These are phyloP conservation scores for Annulohypoxylon truncatum DNA, from an alignment of 2,329 filamentous ascomycete genomes.

Conservation along the genomic window DNA sequence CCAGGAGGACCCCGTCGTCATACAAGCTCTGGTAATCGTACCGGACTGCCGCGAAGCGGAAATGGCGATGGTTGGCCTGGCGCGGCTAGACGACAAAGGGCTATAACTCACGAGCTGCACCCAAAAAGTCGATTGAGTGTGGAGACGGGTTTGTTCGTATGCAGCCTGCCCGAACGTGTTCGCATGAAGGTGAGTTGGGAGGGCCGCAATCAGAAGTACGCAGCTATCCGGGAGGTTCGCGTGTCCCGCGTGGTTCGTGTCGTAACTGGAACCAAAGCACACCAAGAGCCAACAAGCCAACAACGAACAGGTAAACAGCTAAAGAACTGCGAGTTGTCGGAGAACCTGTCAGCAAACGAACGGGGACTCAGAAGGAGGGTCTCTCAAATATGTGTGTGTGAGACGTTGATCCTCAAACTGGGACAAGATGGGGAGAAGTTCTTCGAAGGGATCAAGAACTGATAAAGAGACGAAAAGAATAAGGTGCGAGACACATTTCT, in stretches of 20 bases:
- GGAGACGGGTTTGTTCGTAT: constrained; percentile 55
- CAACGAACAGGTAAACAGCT: constrained; percentile 42
- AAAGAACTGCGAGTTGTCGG: constrained; percentile 42
- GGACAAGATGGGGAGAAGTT: constrained; percentile 40
- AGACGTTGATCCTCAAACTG: constrained; percentile 51
- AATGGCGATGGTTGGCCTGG: constrained; percentile 37
- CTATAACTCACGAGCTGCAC: constrained; percentile 39
- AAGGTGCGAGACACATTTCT: constrained; percentile 49
- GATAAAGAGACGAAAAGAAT: constrained; percentile 46
- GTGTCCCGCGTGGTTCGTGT: constrained; percentile 47
- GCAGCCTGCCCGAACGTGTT: constrained; percentile 61
- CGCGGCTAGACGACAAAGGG: constrained; percentile 31
- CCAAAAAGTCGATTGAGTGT: constrained; percentile 44
- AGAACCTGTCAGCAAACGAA: constrained; percentile 47
- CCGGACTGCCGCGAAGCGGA: not conserved
- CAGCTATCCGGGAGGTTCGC: constrained; percentile 53
- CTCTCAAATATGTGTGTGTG: constrained; percentile 42
- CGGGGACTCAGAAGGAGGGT: constrained; percentile 25
- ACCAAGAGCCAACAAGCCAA: constrained; percentile 36
- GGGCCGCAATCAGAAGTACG: constrained; percentile 53
- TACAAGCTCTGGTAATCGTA: not conserved
- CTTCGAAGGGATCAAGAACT: constrained; percentile 44
- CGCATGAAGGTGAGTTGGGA: constrained; percentile 54
- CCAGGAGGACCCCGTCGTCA: constrained; percentile 6
- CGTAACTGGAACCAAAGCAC: constrained; percentile 44